phyloP scores from a whole-genome alignment of 129 eudicot genomes.

The Kitagawia praeruptora region DNA sequence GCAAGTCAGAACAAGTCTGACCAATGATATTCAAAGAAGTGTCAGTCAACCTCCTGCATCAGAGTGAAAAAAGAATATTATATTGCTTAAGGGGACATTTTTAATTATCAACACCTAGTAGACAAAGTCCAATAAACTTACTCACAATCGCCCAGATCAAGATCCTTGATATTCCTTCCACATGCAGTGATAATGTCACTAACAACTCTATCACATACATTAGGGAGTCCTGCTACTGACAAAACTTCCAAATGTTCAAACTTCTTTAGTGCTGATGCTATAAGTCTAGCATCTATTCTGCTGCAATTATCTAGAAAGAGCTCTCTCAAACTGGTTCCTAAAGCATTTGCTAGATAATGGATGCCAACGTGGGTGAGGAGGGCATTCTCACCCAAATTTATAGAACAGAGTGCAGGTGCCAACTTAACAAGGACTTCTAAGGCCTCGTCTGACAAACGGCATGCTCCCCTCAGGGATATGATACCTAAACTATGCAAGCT shows the following conservation, averaged over 20 bases:
- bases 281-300: constrained; percentile 26
- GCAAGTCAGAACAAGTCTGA: constrained; percentile 23
- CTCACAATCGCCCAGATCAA: constrained; percentile 43
- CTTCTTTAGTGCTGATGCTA: constrained; percentile 28
- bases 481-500: constrained; percentile 35
- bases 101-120: neutral
- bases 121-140: constrained; percentile 22
- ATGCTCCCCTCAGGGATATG: constrained; percentile 61
- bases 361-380: constrained; percentile 37
- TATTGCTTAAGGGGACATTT: neutral
- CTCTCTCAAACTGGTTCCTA: constrained; percentile 44
- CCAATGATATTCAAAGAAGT: constrained; percentile 34
- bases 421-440: constrained; percentile 30
- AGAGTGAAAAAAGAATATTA: neutral
- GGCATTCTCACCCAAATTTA: constrained; percentile 46
- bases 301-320: constrained; percentile 45
- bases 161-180: constrained; percentile 43
- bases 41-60: constrained; percentile 45
- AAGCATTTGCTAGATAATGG: constrained; percentile 20
- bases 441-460: constrained; percentile 41
- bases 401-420: constrained; percentile 39
- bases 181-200: constrained; percentile 13
- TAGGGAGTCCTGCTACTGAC: constrained; percentile 41
- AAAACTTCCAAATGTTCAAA: constrained; percentile 43
- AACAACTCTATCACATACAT: constrained; percentile 34